These are phyloP conservation scores for Leishmania arabica DNA, from an alignment of 208 protist genomes.

Conservation along the genomic window DNA sequence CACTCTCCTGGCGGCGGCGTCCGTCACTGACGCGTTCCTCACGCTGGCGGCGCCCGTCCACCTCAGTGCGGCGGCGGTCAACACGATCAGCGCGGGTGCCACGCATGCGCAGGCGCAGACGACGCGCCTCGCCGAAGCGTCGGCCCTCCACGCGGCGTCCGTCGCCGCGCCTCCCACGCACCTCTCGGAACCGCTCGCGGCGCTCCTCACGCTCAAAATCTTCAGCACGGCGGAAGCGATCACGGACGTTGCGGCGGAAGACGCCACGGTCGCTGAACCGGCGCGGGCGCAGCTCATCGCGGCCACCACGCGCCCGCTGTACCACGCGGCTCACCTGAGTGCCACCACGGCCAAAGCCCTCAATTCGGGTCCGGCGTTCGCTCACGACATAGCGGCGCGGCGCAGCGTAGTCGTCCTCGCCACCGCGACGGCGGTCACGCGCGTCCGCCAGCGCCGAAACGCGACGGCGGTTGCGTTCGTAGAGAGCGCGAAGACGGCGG, in stretches of 20 bases:
- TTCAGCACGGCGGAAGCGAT: conserved; percentile 80
- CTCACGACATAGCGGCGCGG: conserved; percentile 84
- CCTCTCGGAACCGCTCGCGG: conserved; percentile 53
- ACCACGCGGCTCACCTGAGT: conserved; percentile 61
- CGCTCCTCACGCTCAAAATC: conserved; percentile 69
- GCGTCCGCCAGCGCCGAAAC: conserved; percentile 75
- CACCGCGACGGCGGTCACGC: conserved; percentile 60
- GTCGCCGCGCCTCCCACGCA: conserved; percentile 19
- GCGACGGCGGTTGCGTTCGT: conserved; percentile 80
- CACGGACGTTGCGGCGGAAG: conserved; percentile 58
- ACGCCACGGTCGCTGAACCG: conserved; percentile 73
- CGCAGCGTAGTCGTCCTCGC: conserved; percentile 48
- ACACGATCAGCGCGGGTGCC: conserved; percentile 17
- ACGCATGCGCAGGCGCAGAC: conserved; percentile 18
- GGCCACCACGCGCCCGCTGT: conserved; percentile 16
- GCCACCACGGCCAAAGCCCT: conserved; percentile 86
- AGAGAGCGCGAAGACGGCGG: conserved; percentile 75
- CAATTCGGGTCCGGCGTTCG: conserved; percentile 62
- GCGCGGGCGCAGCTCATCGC: conserved; percentile 3
- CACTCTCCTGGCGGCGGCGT: conserved; percentile 4
- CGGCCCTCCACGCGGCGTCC: conserved; percentile 5
- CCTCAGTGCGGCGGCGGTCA: conserved; percentile 10
- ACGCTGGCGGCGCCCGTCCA: conserved; percentile 29
- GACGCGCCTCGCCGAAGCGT: conserved; percentile 9
- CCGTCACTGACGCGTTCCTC: not conserved